Conservation (phyloP, 768 basidiomycete genomes). For the Tricholoma terreum region DNA sequence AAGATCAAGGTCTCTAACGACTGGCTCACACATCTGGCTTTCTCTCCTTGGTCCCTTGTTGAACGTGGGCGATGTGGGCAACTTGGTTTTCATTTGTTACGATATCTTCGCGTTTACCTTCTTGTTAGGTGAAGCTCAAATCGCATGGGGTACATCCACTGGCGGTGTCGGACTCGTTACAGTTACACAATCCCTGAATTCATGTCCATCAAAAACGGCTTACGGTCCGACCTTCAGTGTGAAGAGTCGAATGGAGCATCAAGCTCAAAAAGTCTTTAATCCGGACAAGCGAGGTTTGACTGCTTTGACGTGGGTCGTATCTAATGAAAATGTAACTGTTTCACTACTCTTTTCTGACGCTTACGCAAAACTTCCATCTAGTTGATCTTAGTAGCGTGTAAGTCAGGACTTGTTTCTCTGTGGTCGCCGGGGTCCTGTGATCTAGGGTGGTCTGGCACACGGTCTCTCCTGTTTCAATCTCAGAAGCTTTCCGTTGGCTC, state of each 20-base stretch:
- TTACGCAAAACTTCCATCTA: slow-evolving; percentile 3
- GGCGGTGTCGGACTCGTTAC: slow-evolving; percentile 10
- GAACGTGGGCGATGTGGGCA: slow-evolving; percentile 6
- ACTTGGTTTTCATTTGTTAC: neutral
- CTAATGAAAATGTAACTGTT: slow-evolving; percentile 16
- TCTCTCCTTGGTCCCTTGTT: slow-evolving; percentile 43
- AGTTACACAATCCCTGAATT: slow-evolving; percentile 8
- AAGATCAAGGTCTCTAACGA: slow-evolving; percentile 33
- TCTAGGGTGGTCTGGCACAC: slow-evolving; percentile 10
- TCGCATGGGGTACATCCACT: slow-evolving; percentile 12
- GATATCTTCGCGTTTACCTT: neutral
- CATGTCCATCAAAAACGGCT: slow-evolving; percentile 14
- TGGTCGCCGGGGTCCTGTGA: slow-evolving; percentile 7
- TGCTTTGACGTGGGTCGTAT: slow-evolving; percentile 42
- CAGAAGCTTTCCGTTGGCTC: slow-evolving; percentile 8
- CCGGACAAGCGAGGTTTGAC: slow-evolving; percentile 38
- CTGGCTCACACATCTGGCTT: slow-evolving; percentile 49
- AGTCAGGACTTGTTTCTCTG: slow-evolving; percentile 8
- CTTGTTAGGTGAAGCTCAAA: slow-evolving; percentile 4
- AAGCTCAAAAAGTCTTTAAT: slow-evolving; percentile 10
- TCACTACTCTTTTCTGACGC: slow-evolving; percentile 20
- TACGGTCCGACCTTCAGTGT: slow-evolving; percentile 30
- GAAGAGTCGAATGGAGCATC: slow-evolving; percentile 21
- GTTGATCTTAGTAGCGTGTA: slow-evolving; percentile 11
- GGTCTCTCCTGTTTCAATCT: slow-evolving; percentile 2